Evolutionary conservation across 495 filamentous ascomycete species (phyloP), one percentile per base, ranked within the genome.

Genomic region (Neurospora sp.): DNA sequence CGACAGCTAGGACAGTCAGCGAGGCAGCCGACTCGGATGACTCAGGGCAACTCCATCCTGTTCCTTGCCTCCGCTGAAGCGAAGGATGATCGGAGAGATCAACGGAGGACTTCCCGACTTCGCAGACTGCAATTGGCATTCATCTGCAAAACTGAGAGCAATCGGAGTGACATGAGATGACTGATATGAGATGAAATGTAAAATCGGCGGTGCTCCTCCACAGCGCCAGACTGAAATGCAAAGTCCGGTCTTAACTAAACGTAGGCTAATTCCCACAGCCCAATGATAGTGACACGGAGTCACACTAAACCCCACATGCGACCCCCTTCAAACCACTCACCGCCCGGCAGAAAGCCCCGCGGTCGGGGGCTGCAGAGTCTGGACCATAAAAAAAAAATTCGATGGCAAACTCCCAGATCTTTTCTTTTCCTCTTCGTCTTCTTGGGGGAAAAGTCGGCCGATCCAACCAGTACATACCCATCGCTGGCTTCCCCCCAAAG

Each of bases 401-500:
- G 39, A 42, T 27, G 72, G 71, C 37, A 10, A 77, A 49, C 74
- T 75, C 73, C 60, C 62, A 77, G 71, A 73, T 42, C 76, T 72
- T 78, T 71, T 73, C 75, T 78, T 74, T 75, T 76, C 60, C 71
- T 73, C 75, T 79, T 78, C 14, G 54, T 66, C 3, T 77, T 78
- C 74, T 80, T 79, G 79, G 78, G 80, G 80, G 77, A 80, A 77
- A 78, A 79, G 80, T 79, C 75, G 79, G 76, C 72, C 62, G 76
- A 77, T 75, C 72, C 66, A 75, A 71, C 72, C 75, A 74, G 27
- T 35, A 66, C 62, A 73, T 73, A 40, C 71, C 77, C 72, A 74
- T 80, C 80, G 73, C 79, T 80, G 80, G 73, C 72, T 77, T 75
- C 76, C 79, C 80, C 80, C 76, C 40, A 73, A 70, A 70, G 23